These are phyloP conservation scores for Macrophomina tecta DNA, from an alignment of 2,329 filamentous ascomycete genomes.

Conservation along the genomic window DNA sequence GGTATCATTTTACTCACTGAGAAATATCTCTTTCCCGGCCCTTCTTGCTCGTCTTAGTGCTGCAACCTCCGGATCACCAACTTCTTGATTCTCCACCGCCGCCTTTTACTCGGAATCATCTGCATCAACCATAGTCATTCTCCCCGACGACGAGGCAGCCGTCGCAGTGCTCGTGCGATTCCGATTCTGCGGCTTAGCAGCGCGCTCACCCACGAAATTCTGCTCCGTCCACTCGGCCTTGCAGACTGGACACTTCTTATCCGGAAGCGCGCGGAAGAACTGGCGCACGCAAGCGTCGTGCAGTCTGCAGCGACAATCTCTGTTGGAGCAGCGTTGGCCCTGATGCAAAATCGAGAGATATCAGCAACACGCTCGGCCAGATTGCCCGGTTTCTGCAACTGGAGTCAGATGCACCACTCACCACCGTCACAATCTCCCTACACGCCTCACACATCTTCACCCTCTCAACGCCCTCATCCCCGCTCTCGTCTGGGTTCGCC, in stretches of 20 bases:
- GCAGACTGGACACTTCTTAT: constrained; percentile 41
- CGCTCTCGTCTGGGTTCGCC: constrained; percentile 52
- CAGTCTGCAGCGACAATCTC: constrained; percentile 27
- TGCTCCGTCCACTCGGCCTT: constrained; percentile 35
- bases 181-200: constrained; percentile 3
- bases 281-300: constrained; percentile 44
- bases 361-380: background rate
- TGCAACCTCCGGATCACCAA: background rate
- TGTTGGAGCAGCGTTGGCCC: constrained; percentile 31
- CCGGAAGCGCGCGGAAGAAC: constrained; percentile 36
- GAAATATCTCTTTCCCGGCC: background rate
- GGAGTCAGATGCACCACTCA: background rate
- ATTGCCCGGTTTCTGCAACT: background rate
- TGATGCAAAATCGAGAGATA: background rate
- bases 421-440: constrained; percentile 81
- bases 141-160: constrained; percentile 8
- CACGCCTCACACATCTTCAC: constrained; percentile 91
- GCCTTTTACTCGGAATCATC: background rate
- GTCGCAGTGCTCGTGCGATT: constrained; percentile 12
- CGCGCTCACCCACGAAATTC: constrained; percentile 26
- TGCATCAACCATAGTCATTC: background rate
- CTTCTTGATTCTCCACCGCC: background rate
- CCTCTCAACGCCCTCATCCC: constrained; percentile 57
- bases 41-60: too few relatives aligned
- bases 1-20: constrained; percentile 15